Base-by-base conservation (phyloP, 306 rosid genomes). In the Rosa rugosa region DNA sequence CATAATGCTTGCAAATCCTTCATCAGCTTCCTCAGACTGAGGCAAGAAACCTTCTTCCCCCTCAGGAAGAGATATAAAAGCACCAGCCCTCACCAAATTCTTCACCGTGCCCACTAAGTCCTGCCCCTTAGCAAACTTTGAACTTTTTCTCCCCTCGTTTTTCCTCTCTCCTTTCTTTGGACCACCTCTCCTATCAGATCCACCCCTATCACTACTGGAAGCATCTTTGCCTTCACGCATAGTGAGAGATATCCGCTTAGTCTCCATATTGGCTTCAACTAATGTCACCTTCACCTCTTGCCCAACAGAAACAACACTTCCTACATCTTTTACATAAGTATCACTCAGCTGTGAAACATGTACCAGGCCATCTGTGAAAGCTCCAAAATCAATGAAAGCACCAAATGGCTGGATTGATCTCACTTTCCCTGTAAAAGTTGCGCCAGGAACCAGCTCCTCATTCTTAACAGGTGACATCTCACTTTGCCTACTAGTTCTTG, bases 41-140 rank as follows among this genome's bases (percentile, higher is more conserved):
- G 97, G 99, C 59, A 96, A 89, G 83, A 96, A 96, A 57, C 97
- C 99, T 86, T 96, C 99, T 86, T 96, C 98, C n/a, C 94, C 99
- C 36, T 93, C 97, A 18, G 98, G 96, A 85, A 96, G 99, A 67
- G 98, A 84, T 68, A 93, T 86, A 78, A 91, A 96, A 83, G 98
- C 85, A 83, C 99, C 99, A 8, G 91, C 87, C 88, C 97, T 82
- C 40, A 77, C 79, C 81, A 82, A 54, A 81, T 96, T 96, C 89
- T 96, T 96, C 84, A 96, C 99, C 0, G 91, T 88, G 49, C 98
- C 99, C 64, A 85, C 84, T 75, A 96, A 80, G 50, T 91, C 92
- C 84, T 96, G 99, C 80, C 98, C 99, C 73, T 82, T 72, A 11
- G 64, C 82, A 81, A 93, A 89, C 67, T 90, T 96, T 18, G 94